Evolutionary conservation across 2,329 filamentous ascomycete species (phyloP).

Genomic region (Pyrenochaeta sp.): DNA sequence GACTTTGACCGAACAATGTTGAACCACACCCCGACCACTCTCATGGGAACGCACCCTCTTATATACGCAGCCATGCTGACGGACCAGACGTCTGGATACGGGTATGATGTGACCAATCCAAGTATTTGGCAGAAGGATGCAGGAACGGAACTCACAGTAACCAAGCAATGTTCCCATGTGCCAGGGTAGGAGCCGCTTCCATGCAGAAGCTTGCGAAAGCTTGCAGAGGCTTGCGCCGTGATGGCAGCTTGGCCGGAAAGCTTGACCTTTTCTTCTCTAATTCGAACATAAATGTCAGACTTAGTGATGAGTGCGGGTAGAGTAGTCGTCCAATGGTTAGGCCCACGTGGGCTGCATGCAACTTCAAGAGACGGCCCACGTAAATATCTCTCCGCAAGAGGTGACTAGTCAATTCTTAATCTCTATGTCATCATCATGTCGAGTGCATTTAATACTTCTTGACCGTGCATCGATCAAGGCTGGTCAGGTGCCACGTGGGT

Average conservation of each 20-base stretch:
- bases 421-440: too few species aligned
- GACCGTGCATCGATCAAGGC: too few species aligned
- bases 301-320: too few species aligned
- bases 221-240: not conserved
- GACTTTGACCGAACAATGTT: not conserved
- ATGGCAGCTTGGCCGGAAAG: not conserved
- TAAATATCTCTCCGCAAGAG: too few species aligned
- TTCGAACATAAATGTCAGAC: too few species aligned
- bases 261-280: not conserved
- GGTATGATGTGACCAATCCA: not conserved
- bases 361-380: too few species aligned
- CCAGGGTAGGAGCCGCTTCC: not conserved
- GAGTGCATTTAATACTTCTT: too few species aligned
- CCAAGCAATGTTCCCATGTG: slow-evolving; percentile 10
- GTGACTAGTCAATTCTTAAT: too few species aligned
- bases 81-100: not conserved
- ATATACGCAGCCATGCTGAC: slow-evolving; percentile 3
- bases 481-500: too few species aligned
- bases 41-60: not conserved
- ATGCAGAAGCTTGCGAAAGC: not conserved
- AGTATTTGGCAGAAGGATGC: not conserved
- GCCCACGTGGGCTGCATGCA: too few species aligned
- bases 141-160: slow-evolving; percentile 6
- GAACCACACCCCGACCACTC: not conserved
- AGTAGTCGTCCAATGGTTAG: too few species aligned